A percentile compares a stretch with the other conserved stretches of the same genome.
Conservation (phyloP, 139 green algal genomes). For the Chlamydomonas sp. region DNA sequence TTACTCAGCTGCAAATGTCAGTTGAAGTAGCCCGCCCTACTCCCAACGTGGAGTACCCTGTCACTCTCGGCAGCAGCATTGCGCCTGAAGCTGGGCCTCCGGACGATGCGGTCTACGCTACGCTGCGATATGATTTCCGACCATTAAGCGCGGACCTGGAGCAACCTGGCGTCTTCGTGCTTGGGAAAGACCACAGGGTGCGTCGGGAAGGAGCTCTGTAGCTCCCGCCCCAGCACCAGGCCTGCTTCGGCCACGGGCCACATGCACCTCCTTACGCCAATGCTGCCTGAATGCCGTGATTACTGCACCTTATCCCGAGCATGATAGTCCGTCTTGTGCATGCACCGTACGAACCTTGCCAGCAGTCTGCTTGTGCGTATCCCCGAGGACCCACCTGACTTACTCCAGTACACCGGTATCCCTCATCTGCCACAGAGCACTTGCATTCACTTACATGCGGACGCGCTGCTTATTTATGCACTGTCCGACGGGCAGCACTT, state of each 20-base stretch:
- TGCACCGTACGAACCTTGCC: neutral
- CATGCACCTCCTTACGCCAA: no score
- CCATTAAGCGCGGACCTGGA: conserved; percentile 23
- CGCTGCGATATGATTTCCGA: conserved; percentile 28
- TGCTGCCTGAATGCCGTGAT: no score
- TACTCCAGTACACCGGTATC: no score
- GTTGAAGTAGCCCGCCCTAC: neutral
- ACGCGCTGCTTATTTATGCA: no score
- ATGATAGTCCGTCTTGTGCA: neutral
- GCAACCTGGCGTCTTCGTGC: conserved; percentile 19
- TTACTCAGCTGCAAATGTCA: neutral
- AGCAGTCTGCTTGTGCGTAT: no score
- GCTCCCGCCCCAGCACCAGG: no score
- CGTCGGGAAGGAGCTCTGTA: no score
- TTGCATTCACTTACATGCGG: no score
- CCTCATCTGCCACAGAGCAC: no score
- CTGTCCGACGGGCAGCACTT: no score
- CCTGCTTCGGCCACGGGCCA: no score
- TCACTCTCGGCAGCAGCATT: conserved; percentile 1
- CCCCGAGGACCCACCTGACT: no score
- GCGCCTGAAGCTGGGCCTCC: neutral
- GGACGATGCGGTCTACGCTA: neutral
- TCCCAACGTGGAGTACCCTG: neutral
- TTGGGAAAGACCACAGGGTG: conserved; percentile 31
- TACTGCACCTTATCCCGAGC: neutral